Evolutionary conservation across 495 filamentous ascomycete genomes (phyloP).

Genomic region (Trichoderma virens): DNA sequence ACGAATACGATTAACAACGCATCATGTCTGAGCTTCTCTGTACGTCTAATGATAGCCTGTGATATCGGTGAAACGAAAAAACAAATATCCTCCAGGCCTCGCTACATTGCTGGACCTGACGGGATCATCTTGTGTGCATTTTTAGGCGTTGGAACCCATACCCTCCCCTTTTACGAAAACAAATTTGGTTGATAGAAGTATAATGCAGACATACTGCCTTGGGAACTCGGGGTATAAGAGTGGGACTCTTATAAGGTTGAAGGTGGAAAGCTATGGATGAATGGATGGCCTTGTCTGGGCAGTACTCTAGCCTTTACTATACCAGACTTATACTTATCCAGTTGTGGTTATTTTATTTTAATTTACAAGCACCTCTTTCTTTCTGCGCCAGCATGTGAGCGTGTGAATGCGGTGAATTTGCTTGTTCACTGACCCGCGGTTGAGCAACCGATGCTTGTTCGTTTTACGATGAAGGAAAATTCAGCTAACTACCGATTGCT

Average conservation of each 20-base stretch:
- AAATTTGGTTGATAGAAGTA: conserved; percentile 2
- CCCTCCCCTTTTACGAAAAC: background rate
- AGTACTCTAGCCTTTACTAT: background rate
- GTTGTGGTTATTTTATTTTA: background rate
- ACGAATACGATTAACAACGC: conserved; percentile 1
- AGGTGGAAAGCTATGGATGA: background rate
- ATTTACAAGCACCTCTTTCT: background rate
- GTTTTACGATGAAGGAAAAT: too few relatives aligned
- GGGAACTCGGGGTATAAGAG: background rate
- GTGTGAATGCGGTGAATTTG: background rate
- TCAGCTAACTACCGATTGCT: too few relatives aligned
- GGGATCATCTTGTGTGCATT: conserved; percentile 8
- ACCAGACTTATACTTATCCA: background rate
- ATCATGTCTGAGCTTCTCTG: background rate
- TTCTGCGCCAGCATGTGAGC: background rate
- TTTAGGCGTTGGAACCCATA: conserved; percentile 6
- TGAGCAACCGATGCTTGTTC: too few relatives aligned
- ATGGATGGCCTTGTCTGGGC: background rate
- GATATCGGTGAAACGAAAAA: background rate
- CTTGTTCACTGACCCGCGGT: conserved; percentile 6
- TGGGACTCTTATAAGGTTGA: background rate
- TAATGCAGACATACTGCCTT: background rate
- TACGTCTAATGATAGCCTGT: background rate
- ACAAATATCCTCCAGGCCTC: background rate
- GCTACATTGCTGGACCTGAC: background rate